phyloP scores from a whole-genome alignment of 2,329 filamentous ascomycete genomes.

The Aspergillus eucalypticola region DNA sequence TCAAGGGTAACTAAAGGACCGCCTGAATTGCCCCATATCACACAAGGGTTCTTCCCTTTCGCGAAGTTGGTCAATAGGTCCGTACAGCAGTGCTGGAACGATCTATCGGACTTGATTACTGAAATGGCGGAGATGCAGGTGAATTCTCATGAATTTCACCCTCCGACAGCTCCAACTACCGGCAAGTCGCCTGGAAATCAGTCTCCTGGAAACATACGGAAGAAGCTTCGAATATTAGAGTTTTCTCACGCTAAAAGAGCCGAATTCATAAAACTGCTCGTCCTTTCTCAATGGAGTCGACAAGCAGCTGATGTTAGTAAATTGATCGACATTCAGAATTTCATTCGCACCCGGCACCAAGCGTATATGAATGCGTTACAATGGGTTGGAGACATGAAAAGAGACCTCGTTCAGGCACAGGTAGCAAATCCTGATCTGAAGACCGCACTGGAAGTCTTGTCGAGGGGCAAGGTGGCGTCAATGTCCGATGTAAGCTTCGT shows the following conservation, averaged over 20 bases:
- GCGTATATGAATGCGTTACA: conserved; percentile 63
- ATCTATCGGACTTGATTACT: conserved; percentile 68
- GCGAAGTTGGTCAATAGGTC: conserved; percentile 73
- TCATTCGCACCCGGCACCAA: conserved; percentile 65
- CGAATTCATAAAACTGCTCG: conserved; percentile 89
- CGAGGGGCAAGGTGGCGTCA: conserved; percentile 73
- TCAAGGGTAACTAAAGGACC: conserved; percentile 29
- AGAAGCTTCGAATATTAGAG: conserved; percentile 73
- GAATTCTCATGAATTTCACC: conserved; percentile 45
- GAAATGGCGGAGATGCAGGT: conserved; percentile 70
- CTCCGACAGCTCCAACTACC: conserved; percentile 22
- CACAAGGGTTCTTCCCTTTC: conserved; percentile 73
- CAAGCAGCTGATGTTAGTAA: conserved; percentile 77
- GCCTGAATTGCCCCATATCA: conserved; percentile 66
- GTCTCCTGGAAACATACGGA: conserved; percentile 64
- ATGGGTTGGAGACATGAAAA: conserved; percentile 70
- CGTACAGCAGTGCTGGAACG: conserved; percentile 79
- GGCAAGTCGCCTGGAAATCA: conserved; percentile 39
- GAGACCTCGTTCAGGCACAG: conserved; percentile 69
- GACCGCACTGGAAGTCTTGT: conserved; percentile 82
- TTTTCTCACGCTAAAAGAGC: conserved; percentile 79
- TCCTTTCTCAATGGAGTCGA: conserved; percentile 87
- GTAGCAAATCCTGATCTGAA: conserved; percentile 87
- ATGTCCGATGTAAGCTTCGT: conserved; percentile 69
- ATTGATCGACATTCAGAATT: conserved; percentile 81